These are phyloP conservation scores for Paraglomus occultum DNA, from an alignment of 192 early-diverging fungal genomes.

Conservation along the genomic window DNA sequence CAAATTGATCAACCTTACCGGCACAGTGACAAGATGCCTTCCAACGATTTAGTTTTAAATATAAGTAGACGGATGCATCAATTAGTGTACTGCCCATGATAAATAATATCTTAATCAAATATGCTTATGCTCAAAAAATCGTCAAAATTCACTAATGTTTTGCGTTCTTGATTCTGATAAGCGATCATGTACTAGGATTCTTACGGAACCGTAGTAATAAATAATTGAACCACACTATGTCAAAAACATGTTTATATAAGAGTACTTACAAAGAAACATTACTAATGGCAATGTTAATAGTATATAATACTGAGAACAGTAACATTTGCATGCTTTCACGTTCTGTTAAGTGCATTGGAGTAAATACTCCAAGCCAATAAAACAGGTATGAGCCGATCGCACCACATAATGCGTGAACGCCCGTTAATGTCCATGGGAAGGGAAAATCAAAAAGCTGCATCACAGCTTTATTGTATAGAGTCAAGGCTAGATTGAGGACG, in stretches of 20 bases:
- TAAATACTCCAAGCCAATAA: slow-evolving; percentile 47
- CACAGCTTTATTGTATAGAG: slow-evolving; percentile 84
- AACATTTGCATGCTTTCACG: slow-evolving; percentile 65
- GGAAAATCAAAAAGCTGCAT: slow-evolving; percentile 69
- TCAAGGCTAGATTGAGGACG: slow-evolving; percentile 69
- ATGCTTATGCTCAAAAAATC: not conserved
- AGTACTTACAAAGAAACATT: slow-evolving; percentile 80
- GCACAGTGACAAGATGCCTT: slow-evolving; percentile 30
- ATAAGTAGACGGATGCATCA: too few relatives aligned
- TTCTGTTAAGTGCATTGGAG: slow-evolving; percentile 49
- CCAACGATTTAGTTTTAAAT: too few relatives aligned
- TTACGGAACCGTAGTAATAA: not conserved
- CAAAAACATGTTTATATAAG: slow-evolving; percentile 4
- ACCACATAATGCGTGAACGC: slow-evolving; percentile 74
- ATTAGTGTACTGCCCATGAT: not conserved
- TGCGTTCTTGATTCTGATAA: not conserved
- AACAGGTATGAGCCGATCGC: slow-evolving; percentile 62
- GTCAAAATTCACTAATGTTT: not conserved
- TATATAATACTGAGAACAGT: slow-evolving; percentile 83
- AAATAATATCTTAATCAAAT: not conserved
- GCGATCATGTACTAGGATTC: not conserved
- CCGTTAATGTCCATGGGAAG: slow-evolving; percentile 87
- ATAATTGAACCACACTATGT: not conserved
- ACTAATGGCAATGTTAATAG: slow-evolving; percentile 84
- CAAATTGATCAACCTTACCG: slow-evolving; percentile 12